These are phyloP conservation scores for Candida koratica DNA, from an alignment of 805 yeast species.

Conservation along the genomic window DNA sequence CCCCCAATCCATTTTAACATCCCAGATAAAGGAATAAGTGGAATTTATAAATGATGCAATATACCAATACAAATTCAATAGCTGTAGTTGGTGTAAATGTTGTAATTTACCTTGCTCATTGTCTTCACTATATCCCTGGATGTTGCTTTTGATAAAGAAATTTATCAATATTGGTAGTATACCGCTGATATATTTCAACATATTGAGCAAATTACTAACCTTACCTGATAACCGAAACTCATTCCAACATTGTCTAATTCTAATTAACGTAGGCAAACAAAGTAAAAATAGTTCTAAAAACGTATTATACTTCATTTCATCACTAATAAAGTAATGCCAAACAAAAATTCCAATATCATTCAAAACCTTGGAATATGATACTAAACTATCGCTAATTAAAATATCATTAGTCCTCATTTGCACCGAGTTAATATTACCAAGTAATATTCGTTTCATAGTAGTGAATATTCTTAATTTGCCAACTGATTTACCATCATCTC, in stretches of 20 bases:
- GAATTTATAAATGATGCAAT: conserved; percentile 56
- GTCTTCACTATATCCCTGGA: conserved; percentile 11
- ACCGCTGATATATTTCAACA: conserved; percentile 68
- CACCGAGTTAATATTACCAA: conserved; percentile 56
- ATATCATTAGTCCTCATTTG: conserved; percentile 73
- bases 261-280: conserved; percentile 62
- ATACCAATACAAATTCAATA: conserved; percentile 41
- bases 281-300: conserved; percentile 30
- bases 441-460: conserved; percentile 49
- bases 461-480: conserved; percentile 43
- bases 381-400: conserved; percentile 75
- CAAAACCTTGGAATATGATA: conserved; percentile 73
- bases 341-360: conserved; percentile 64
- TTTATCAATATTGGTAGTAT: conserved; percentile 36
- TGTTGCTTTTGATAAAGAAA: conserved; percentile 22
- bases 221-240: conserved; percentile 58
- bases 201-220: conserved; percentile 60
- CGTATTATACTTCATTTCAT: conserved; percentile 28
- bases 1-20: conserved; percentile 84
- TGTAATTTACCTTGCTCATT: conserved; percentile 11
- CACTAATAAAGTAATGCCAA: conserved; percentile 38
- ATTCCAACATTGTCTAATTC: conserved; percentile 75
- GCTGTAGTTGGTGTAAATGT: conserved; percentile 16
- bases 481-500: conserved; percentile 23
- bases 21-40: conserved; percentile 83